A percentile compares a stretch with the other conserved stretches of the same genome.
Conservation (phyloP, 495 filamentous ascomycete species). For the Lasiosphaeria ovina region DNA sequence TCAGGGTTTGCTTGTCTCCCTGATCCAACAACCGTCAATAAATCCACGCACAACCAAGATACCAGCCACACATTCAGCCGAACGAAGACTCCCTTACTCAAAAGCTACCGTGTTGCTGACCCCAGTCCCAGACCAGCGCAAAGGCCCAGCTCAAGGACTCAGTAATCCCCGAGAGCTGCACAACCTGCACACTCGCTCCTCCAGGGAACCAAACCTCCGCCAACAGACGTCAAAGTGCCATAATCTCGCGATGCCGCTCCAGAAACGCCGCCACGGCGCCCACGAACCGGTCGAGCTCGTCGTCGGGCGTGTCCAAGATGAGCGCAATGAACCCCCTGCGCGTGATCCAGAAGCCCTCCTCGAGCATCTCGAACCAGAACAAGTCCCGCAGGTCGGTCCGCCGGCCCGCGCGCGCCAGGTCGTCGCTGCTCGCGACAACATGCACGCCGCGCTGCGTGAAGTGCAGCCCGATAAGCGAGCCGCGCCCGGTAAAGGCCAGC, state of each 20-base stretch:
- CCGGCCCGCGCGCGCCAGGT: constrained; percentile 23
- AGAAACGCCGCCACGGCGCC: constrained; percentile 28
- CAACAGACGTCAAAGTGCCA: constrained; percentile 5
- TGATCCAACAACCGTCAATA: no score
- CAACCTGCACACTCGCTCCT: no score
- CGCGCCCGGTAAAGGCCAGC: constrained; percentile 40
- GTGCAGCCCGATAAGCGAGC: constrained; percentile 46
- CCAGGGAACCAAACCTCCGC: no score
- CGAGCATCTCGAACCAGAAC: constrained; percentile 51
- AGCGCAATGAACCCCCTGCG: constrained; percentile 43
- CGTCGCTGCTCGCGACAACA: constrained; percentile 25
- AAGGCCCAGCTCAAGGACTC: no score
- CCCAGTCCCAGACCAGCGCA: no score
- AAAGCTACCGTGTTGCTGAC: no score
- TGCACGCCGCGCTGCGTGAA: constrained; percentile 27
- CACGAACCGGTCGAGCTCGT: constrained; percentile 45
- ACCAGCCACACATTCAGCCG: no score
- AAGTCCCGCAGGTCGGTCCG: constrained; percentile 39
- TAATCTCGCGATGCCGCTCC: constrained; percentile 21
- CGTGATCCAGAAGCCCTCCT: constrained; percentile 48
- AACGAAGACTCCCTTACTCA: no score
- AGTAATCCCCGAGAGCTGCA: no score
- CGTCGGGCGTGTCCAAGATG: constrained; percentile 38
- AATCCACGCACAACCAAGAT: no score
- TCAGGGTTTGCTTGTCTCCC: no score